phyloP scores from a whole-genome alignment of 2,329 filamentous ascomycete species.

The Colletotrichum sp. region DNA sequence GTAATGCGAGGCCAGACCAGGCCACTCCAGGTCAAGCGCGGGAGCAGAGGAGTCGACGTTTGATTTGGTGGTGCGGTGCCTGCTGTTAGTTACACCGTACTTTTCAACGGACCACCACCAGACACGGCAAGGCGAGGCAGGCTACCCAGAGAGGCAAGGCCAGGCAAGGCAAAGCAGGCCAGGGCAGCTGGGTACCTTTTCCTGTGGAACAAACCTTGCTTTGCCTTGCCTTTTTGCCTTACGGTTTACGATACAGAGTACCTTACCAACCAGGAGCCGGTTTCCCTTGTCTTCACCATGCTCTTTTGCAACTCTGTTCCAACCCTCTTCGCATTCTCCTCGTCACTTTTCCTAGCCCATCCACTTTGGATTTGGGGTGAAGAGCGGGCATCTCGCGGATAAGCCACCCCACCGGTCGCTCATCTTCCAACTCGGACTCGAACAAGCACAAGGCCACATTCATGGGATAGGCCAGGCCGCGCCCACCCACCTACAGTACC shows the following conservation, averaged over 20 bases:
- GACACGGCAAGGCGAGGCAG: neutral
- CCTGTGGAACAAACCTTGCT: neutral
- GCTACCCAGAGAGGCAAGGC: neutral
- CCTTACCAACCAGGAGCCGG: neutral
- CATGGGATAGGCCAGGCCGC: neutral
- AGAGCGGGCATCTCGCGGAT: neutral
- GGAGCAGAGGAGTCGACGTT: neutral
- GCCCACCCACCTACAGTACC: neutral
- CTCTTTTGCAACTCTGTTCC: neutral
- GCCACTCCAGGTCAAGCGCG: neutral
- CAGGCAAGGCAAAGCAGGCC: neutral
- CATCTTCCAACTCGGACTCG: neutral
- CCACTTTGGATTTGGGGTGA: neutral
- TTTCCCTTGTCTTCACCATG: neutral
- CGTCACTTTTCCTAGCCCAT: neutral
- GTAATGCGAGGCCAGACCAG: neutral
- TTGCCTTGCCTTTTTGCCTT: neutral
- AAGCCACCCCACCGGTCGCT: neutral
- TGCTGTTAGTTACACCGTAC: neutral
- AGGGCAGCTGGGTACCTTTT: slow-evolving; percentile 15
- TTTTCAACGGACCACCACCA: neutral
- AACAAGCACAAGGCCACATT: slow-evolving; percentile 1
- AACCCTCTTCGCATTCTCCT: neutral
- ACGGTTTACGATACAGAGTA: neutral
- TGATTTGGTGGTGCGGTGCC: neutral